Evolutionary conservation across 352 stramenopile genomes (phyloP), one percentile per base, ranked within the genome.

Genomic region (Globisporangium splendens): DNA sequence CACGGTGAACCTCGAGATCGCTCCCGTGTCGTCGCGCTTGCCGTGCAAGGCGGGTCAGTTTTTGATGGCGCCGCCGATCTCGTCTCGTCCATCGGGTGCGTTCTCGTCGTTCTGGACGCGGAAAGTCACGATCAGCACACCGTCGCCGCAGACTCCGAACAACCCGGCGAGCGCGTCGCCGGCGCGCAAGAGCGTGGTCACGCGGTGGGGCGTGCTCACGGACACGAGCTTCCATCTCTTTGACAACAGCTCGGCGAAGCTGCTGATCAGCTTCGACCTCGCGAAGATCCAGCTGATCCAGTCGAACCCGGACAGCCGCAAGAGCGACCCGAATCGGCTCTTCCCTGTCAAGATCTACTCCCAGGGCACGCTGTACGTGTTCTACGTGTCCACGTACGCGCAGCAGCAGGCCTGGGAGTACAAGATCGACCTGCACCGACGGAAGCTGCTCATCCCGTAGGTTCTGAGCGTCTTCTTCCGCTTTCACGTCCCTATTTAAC

Each of bases 401-500:
- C 84, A 89, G 73, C 82, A 91, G 63, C 81, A 87, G 62, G 72
- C 70, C 7, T 93, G 84, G 84, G 80, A 86, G 62, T 91, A 89
- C 72, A 80, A 84, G 60, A 91, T 92, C 60, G 77, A 91, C 35
- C 62, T 83, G 50, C 79, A 89, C 39, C 81, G 82, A 7, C 79
- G 81, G 13, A 62, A 84, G 53, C 69, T 91, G n/a, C 69, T 91
- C n/a, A 83, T 92, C 56, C 79, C 79, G 48, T 92, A 75, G 41
- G 13, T 63, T 22, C n/a, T 33, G 47, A 18, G 46, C 44, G 10
- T 35, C n/a, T 14, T 22, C 21, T n/a, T 31, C 1, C 15, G 33
- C 10, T 35, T 22, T n/a, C 58, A 44, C 50, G 59, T 62, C 58
- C 50, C 24, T 63, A 57, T 63, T 63, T 57, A 63, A 58, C 39